Evolutionary conservation across 257 asterid species (phyloP).

Genomic region (Buddleja alternifolia): DNA sequence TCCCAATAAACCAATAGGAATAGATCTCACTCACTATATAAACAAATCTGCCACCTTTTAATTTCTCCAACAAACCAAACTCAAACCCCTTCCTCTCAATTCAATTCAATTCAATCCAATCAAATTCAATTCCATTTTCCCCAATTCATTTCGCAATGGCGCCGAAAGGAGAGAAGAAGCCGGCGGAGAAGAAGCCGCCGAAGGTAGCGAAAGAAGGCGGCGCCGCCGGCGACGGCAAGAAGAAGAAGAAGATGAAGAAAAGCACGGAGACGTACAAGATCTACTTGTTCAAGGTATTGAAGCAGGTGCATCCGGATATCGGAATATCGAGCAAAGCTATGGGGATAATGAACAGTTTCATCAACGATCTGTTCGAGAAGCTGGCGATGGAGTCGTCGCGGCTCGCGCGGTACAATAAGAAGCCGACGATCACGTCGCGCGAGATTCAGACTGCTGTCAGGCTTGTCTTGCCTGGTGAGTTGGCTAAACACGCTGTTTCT

Average conservation of each 20-base stretch:
- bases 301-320: constrained; percentile 51
- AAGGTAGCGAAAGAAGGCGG: constrained; percentile 34
- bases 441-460: constrained; percentile 54
- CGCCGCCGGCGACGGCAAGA: constrained; percentile 28
- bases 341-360: constrained; percentile 58
- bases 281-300: constrained; percentile 48
- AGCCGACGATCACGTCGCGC: constrained; percentile 50
- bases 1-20: constrained; percentile 7
- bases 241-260: constrained; percentile 49
- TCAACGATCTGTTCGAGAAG: constrained; percentile 52
- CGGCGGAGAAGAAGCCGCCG: constrained; percentile 38
- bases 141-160: constrained; percentile 30
- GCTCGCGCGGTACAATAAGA: constrained; percentile 48
- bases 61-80: background rate
- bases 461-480: constrained; percentile 50
- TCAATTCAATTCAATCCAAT: constrained; percentile 10
- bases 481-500: constrained; percentile 54
- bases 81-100: too few relatives aligned
- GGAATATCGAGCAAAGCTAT: constrained; percentile 52
- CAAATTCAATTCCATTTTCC: background rate
- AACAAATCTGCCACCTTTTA: background rate
- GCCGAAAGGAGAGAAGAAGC: constrained; percentile 43
- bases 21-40: constrained; percentile 14
- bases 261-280: constrained; percentile 49
- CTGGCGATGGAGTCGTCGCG: constrained; percentile 49